Percentiles rank a stretch among this genome's conserved stretches.
Conservation (phyloP, 495 filamentous ascomycete genomes). For the Aspergillus coremiiformis region DNA sequence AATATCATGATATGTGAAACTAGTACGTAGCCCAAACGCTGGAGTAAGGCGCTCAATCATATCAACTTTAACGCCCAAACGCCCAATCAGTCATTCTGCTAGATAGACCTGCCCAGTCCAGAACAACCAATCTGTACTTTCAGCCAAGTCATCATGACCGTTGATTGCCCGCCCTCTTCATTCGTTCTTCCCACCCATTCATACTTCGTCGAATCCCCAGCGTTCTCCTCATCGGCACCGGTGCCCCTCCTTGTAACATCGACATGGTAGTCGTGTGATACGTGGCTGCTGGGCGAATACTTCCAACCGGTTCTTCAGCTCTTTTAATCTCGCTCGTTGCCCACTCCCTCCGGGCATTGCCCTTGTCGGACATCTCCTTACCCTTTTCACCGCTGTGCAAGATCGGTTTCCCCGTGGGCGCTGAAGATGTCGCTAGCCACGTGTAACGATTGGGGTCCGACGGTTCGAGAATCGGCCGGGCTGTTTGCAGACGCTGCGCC, state of each 20-base stretch:
- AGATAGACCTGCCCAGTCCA: not conserved
- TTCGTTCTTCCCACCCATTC: conserved; percentile 47
- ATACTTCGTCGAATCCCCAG: conserved; percentile 52
- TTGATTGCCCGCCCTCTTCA: conserved; percentile 28
- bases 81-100: not conserved
- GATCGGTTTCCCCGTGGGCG: conserved; percentile 19
- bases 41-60: not conserved
- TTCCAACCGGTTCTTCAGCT: conserved; percentile 13
- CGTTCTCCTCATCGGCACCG: conserved; percentile 37
- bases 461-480: conserved; percentile 32
- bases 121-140: not conserved
- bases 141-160: not conserved
- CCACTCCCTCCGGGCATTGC: conserved; percentile 2
- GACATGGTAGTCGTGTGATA: conserved; percentile 50
- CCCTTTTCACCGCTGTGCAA: conserved; percentile 5
- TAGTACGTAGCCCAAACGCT: not conserved
- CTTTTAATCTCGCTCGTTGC: conserved; percentile 22
- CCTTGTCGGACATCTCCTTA: conserved; percentile 4
- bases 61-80: not conserved
- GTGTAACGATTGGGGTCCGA: conserved; percentile 35
- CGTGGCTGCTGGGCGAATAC: conserved; percentile 33
- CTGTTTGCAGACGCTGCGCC: conserved; percentile 28
- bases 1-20: not conserved
- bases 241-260: conserved; percentile 26
- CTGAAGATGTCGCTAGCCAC: conserved; percentile 30